Conservation (phyloP, 2,329 filamentous ascomycete species). For the Colletotrichum sp. region DNA sequence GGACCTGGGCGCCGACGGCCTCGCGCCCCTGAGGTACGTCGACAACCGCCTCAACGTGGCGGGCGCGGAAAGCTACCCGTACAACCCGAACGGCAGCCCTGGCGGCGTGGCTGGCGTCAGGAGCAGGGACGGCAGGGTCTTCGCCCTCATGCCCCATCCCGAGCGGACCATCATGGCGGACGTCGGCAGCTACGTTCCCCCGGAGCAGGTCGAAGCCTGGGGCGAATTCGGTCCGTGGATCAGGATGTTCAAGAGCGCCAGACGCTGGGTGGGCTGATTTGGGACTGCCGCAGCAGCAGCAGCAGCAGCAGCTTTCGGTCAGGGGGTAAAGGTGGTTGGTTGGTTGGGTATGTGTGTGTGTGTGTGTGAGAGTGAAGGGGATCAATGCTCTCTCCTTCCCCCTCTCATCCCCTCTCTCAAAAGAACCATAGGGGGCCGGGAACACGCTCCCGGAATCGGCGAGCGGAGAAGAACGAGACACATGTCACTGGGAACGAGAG, state of each 20-base stretch:
- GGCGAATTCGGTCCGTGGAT: constrained; percentile 86
- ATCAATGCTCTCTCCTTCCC: background rate
- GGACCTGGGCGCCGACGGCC: constrained; percentile 66
- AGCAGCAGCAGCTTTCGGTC: background rate
- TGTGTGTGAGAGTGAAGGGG: background rate
- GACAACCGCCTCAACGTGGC: constrained; percentile 73
- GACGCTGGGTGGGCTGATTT: constrained; percentile 78
- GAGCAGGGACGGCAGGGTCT: constrained; percentile 77
- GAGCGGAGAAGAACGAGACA: background rate
- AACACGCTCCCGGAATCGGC: background rate
- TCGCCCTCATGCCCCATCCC: constrained; percentile 93
- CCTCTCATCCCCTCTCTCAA: background rate
- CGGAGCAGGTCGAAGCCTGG: constrained; percentile 65
- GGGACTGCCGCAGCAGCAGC: background rate
- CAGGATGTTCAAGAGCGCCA: constrained; percentile 84
- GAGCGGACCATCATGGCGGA: constrained; percentile 87
- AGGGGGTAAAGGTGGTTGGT: background rate
- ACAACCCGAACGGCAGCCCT: constrained; percentile 86
- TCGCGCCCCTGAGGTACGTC: constrained; percentile 82
- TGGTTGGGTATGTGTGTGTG: background rate
- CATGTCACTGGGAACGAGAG: background rate
- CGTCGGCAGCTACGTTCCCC: constrained; percentile 76
- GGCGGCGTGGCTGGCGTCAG: constrained; percentile 81
- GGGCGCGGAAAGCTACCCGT: constrained; percentile 83
- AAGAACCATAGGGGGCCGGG: background rate